Percentiles rank a stretch among this genome's conserved stretches.
These are phyloP conservation scores for Antitrichia curtipendula DNA, from an alignment of 225 moss, liverwort and hornwort genomes.

Conservation along the genomic window DNA sequence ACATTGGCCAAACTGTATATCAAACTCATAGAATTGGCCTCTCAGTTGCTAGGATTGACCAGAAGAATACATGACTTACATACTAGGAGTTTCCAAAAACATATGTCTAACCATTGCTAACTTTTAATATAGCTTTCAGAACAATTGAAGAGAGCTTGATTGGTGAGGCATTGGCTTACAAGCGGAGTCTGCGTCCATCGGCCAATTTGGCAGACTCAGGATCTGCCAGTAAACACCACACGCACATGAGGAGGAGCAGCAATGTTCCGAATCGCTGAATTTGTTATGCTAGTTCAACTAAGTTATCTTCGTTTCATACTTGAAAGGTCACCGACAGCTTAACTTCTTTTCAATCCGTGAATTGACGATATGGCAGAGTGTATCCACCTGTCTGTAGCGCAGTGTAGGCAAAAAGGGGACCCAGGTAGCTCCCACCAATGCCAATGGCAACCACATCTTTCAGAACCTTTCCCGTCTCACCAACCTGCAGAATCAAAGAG, in stretches of 20 bases:
- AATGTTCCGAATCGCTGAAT: not conserved
- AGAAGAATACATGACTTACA: not conserved
- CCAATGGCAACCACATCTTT: conserved; percentile 89
- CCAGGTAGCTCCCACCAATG: conserved; percentile 92
- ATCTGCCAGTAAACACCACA: conserved; percentile 32
- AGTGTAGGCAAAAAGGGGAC: conserved; percentile 85
- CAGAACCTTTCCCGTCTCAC: conserved; percentile 71
- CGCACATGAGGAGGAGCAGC: not conserved
- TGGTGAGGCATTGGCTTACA: conserved; percentile 39
- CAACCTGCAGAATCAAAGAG: conserved; percentile 26
- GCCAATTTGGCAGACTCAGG: conserved; percentile 63
- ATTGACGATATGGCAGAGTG: not conserved
- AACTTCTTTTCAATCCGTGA: not conserved
- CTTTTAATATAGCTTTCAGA: not conserved
- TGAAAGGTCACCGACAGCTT: not conserved
- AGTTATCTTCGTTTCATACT: not conserved
- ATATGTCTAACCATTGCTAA: not conserved
- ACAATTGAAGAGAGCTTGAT: not conserved
- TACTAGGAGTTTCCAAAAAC: not conserved
- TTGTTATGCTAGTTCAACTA: not conserved
- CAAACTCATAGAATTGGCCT: not conserved
- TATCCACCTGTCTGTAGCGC: conserved; percentile 69
- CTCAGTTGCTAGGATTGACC: not conserved
- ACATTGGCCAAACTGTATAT: conserved; percentile 90
- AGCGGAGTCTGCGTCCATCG: conserved; percentile 82